Percentiles rank a stretch among this genome's conserved stretches.
Evolutionary conservation across 179 eudicot genomes (phyloP).

Genomic region (Nepenthes alata): DNA sequence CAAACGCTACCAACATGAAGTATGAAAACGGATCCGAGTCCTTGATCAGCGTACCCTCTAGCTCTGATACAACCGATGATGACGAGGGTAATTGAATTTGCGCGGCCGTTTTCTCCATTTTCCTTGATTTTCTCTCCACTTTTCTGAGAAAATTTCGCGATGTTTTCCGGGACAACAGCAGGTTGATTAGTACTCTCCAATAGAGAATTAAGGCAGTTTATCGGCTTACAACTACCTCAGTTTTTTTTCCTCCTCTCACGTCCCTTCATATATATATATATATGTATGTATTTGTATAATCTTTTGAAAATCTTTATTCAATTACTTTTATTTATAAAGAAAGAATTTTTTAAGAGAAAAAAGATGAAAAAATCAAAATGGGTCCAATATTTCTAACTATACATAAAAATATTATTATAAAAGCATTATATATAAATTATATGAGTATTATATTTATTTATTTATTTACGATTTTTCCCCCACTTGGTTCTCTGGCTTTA

Average conservation of each 20-base stretch:
- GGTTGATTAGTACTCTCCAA: slow-evolving; percentile 10
- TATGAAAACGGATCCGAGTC: slow-evolving; percentile 62
- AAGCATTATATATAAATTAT: too few relatives aligned
- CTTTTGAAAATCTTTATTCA: too few relatives aligned
- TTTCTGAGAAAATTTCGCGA: background rate
- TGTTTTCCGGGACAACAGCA: background rate
- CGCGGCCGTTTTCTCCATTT: slow-evolving; percentile 15
- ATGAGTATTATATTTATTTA: too few relatives aligned
- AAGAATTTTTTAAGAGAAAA: too few relatives aligned
- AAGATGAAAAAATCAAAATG: too few relatives aligned
- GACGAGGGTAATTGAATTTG: slow-evolving; percentile 7
- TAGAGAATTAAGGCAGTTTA: slow-evolving; percentile 29
- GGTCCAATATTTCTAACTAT: too few relatives aligned
- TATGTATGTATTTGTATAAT: background rate
- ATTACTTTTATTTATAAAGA: too few relatives aligned
- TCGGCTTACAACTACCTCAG: slow-evolving; percentile 49
- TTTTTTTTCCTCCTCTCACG: background rate
- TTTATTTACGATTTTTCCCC: background rate
- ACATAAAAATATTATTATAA: too few relatives aligned
- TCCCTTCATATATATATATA: slow-evolving; percentile 15
- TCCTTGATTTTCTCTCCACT: too few relatives aligned
- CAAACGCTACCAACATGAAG: slow-evolving; percentile 89
- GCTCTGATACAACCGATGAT: slow-evolving; percentile 50
- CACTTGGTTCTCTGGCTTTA: background rate
- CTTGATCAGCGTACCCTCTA: slow-evolving; percentile 67